Evolutionary conservation across 306 rosid species (phyloP), one percentile per base, ranked within the genome.

Genomic region (Amphicarpaea edgeworthii): DNA sequence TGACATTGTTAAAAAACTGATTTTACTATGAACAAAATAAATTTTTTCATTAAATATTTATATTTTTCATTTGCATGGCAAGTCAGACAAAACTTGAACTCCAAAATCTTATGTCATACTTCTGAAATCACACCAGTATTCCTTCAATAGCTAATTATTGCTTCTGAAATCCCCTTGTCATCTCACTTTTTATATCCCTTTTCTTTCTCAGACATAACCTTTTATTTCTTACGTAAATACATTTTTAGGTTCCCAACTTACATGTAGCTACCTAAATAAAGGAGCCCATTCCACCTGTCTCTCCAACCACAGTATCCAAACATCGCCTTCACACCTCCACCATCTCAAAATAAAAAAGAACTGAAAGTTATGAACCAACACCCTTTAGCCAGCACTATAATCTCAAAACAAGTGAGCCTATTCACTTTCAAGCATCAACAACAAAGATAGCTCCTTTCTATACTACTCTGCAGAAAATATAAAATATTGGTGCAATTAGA

Each of bases 381-480:
- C 34, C 34, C 34, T 5, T 30, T 30, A 30, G 34, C 34, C 34
- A 30, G 34, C 8, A 34, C 40, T 34, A 34, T 1, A 7, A 34
- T 7, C 40, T 6, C 40, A 34, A 34, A 34, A 34, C 40, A 34
- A 34, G 30, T 15, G 51, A 72, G 9, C 17, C 76, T 17, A 70
- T 32, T 63, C 61, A 57, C 26, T 77, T 72, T 57, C 40, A 65
- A 72, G 68, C 70, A 77, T 77, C 62, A 47, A 64, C 40, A 72
- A 64, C 16, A 46, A 4, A 57, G 54, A 50, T 70, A 54, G 58
- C 17, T 34, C 38, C n/a, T 66, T 67, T 76, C 42, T 32, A 20
- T 10, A 28, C 32, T 66, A 38, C 63, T 70, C 58, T 40, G 41
- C 34, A 26, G 9, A 42, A 42, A 64, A 49, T 20, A 30, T 3